A percentile compares a stretch with the other conserved stretches of the same genome.
These are phyloP conservation scores for Colletotrichum sp. DNA, from an alignment of 2,329 filamentous ascomycete species.

Conservation along the genomic window DNA sequence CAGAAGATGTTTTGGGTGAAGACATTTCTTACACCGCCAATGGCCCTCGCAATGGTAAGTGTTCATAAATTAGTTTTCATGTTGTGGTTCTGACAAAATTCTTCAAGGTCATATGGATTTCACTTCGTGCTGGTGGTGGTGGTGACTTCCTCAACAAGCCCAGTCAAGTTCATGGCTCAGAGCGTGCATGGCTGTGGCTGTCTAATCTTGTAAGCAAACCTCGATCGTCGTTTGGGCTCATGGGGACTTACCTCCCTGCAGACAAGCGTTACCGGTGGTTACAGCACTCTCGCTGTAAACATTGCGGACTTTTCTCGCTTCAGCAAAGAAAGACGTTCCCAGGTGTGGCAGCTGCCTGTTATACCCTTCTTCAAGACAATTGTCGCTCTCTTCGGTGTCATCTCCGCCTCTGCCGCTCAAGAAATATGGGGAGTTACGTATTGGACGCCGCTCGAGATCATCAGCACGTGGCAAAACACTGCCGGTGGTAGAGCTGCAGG, in stretches of 20 bases:
- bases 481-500: background rate
- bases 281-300: slow-evolving; percentile 53
- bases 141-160: background rate
- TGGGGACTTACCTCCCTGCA: background rate
- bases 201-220: background rate
- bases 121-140: background rate
- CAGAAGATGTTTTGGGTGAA: slow-evolving; percentile 48
- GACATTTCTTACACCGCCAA: slow-evolving; percentile 44
- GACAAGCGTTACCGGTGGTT: slow-evolving; percentile 50
- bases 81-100: background rate
- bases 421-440: background rate
- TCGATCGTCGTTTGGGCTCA: background rate
- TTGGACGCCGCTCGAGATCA: background rate
- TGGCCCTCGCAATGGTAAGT: slow-evolving; percentile 45
- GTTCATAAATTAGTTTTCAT: background rate
- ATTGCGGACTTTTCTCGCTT: slow-evolving; percentile 45
- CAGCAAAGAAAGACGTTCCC: slow-evolving; percentile 44
- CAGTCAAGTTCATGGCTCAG: background rate
- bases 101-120: background rate
- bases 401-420: background rate
- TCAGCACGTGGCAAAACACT: background rate
- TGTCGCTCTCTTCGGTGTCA: background rate
- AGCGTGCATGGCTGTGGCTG: background rate
- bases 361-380: background rate
- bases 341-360: slow-evolving; percentile 35